Evolutionary conservation across 2,329 filamentous ascomycete species (phyloP).

Genomic region (Penicillium sp.): DNA sequence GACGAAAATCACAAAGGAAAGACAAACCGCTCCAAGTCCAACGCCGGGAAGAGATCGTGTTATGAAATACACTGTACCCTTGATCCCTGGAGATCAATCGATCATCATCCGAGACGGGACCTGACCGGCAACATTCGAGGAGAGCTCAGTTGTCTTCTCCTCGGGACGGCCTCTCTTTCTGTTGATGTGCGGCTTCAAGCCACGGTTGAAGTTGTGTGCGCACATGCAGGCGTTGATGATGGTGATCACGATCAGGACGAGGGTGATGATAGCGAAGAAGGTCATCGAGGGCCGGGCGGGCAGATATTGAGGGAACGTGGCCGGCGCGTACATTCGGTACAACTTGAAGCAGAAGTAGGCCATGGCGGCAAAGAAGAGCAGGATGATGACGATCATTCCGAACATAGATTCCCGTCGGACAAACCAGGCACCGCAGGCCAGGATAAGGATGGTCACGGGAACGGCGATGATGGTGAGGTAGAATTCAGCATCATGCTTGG

Average conservation of each 20-base stretch:
- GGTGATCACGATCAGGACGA: constrained; percentile 82
- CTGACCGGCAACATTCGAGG: constrained; percentile 34
- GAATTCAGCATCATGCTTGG: constrained; percentile 69
- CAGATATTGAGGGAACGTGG: constrained; percentile 61
- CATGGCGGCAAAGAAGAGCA: constrained; percentile 83
- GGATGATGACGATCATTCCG: constrained; percentile 75
- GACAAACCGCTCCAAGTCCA: constrained; percentile 20
- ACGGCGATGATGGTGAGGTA: constrained; percentile 85
- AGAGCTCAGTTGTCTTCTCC: constrained; percentile 44
- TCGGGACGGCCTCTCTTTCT: constrained; percentile 54
- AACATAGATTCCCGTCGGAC: constrained; percentile 76
- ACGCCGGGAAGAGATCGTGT: constrained; percentile 11
- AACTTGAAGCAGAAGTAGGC: constrained; percentile 99
- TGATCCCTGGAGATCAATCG: constrained; percentile 29
- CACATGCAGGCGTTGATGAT: constrained; percentile 85
- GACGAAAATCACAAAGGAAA: constrained; percentile 29
- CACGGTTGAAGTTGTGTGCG: constrained; percentile 85
- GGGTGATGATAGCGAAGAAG: constrained; percentile 89
- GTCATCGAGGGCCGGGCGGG: constrained; percentile 84
- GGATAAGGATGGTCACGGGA: constrained; percentile 83
- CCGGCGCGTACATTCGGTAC: constrained; percentile 82
- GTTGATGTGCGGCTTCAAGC: constrained; percentile 81
- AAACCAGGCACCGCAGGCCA: constrained; percentile 80
- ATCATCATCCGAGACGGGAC: constrained; percentile 48
- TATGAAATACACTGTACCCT: constrained; percentile 11